Percentiles rank a stretch among this genome's conserved stretches.
phyloP scores from a whole-genome alignment of 2,329 filamentous ascomycete species.

The Fusarium metavorans region DNA sequence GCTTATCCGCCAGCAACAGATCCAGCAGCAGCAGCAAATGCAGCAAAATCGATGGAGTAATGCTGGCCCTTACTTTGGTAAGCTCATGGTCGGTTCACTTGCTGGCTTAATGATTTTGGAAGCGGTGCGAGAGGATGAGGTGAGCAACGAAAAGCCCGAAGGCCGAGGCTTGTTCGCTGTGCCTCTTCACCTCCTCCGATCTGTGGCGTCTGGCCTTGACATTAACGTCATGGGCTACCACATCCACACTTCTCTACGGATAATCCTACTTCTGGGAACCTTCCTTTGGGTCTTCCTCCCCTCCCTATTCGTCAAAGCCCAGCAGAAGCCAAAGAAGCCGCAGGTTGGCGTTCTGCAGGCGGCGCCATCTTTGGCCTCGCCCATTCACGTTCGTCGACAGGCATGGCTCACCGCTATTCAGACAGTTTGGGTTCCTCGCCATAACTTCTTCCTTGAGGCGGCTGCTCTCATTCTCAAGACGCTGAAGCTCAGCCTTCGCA shows the following conservation, averaged over 20 bases:
- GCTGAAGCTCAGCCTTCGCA: constrained; percentile 83
- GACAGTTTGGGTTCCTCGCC: constrained; percentile 89
- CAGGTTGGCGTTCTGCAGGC: constrained; percentile 60
- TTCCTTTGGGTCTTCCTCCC: constrained; percentile 68
- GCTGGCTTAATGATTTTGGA: constrained; percentile 94
- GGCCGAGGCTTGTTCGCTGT: constrained; percentile 76
- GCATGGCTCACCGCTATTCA: constrained; percentile 95
- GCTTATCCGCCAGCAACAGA: constrained; percentile 66
- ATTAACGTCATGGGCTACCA: constrained; percentile 68
- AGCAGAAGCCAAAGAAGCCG: constrained; percentile 64
- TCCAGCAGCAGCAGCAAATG: constrained; percentile 64
- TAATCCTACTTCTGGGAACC: constrained; percentile 64
- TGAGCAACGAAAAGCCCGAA: constrained; percentile 71
- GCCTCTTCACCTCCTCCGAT: constrained; percentile 69
- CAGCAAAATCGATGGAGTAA: constrained; percentile 67
- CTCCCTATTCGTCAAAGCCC: constrained; percentile 58
- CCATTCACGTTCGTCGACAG: constrained; percentile 86
- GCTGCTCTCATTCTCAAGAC: constrained; percentile 84
- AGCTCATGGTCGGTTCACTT: constrained; percentile 92
- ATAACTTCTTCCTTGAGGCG: constrained; percentile 87
- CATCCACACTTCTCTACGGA: constrained; percentile 64
- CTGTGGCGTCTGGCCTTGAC: constrained; percentile 61
- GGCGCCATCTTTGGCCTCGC: constrained; percentile 80
- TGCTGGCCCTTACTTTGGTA: constrained; percentile 70
- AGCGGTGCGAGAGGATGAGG: constrained; percentile 76